Evolutionary conservation across 192 early-diverging fungal species (phyloP), one percentile per base, ranked within the genome.

Genomic region (Podochytrium sp.): DNA sequence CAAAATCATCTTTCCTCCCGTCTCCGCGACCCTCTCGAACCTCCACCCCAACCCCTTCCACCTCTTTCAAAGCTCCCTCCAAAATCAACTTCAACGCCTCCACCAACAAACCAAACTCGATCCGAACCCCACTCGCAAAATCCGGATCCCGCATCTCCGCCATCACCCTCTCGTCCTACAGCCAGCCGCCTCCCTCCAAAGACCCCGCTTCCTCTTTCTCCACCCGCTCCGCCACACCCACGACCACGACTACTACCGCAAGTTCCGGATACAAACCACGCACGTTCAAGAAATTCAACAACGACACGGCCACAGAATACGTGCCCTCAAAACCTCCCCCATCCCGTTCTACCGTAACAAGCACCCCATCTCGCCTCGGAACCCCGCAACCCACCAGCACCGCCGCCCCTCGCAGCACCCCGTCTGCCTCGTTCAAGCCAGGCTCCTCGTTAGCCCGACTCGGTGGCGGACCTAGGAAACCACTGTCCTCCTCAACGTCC

Each of bases 201-300:
- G n/a, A n/a, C n/a, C n/a, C n/a, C n/a, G n/a, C n/a, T n/a, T n/a
- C n/a, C n/a, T n/a, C n/a, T n/a, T n/a, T n/a, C n/a, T 16, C 33
- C 5, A 33, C 38, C 38, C 5, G 27, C 5, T 12, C 37, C 0
- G 6, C 59, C 27, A 16, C 59, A 33, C 59, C 59, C 18, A 35
- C 59, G 14, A 7, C 59, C 38, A 34, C 38, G 37, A n/a, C 59
- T 29, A 34, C 47, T 35, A 55, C 66, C 47, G 35, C 32, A 27
- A n/a, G n/a, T n/a, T 23, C 58, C 10, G 35, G 30, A 4, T 79
- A 79, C 62, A 79, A 79, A 51, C 78, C 78, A 18, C 78, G 78
- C 2, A 39, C 33, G 4, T 79, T 79, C 78, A 77, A 75, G 59
- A 76, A 78, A 49, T 79, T 79, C 78, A 79, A 79, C 37, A 60